Evolutionary conservation across 495 filamentous ascomycete species (phyloP).

Genomic region (Peziza echinospora): DNA sequence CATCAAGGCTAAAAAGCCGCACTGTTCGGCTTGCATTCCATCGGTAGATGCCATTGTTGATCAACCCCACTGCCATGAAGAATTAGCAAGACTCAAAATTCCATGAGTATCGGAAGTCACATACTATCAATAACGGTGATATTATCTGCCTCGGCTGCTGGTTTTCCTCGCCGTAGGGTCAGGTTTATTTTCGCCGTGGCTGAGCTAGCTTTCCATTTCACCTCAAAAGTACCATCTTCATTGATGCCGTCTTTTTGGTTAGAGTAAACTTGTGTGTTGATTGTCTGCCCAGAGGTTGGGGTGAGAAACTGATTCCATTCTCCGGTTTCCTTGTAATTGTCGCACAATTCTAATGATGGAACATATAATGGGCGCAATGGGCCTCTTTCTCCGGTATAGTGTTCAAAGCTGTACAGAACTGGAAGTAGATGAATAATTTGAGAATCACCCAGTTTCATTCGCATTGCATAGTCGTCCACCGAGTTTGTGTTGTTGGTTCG

Average conservation of each 20-base stretch:
- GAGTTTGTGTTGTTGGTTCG: not conserved
- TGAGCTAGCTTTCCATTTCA: conserved; percentile 7
- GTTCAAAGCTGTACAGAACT: not conserved
- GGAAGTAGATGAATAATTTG: not conserved
- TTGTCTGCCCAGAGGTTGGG: not conserved
- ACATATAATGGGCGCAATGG: not conserved
- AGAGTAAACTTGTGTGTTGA: too few species aligned
- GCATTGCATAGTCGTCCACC: not conserved
- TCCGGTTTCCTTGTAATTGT: not conserved
- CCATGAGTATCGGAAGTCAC: not conserved
- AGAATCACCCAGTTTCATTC: not conserved
- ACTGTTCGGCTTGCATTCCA: conserved; percentile 14
- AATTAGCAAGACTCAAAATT: not conserved
- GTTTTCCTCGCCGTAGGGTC: conserved; percentile 9
- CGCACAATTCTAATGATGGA: not conserved
- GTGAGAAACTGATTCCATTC: not conserved
- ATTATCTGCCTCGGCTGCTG: conserved; percentile 7
- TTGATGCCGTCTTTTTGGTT: too few species aligned
- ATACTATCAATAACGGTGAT: conserved; percentile 12
- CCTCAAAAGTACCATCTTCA: not conserved
- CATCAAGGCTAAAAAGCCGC: conserved; percentile 1
- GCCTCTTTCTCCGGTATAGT: not conserved
- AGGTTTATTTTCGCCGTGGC: conserved; percentile 11
- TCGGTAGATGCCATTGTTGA: conserved; percentile 14
- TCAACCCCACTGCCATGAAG: not conserved